Evolutionary conservation across 108 stramenopile genomes (phyloP), one percentile per base, ranked within the genome.

Genomic region (Parietichytrium sp.): DNA sequence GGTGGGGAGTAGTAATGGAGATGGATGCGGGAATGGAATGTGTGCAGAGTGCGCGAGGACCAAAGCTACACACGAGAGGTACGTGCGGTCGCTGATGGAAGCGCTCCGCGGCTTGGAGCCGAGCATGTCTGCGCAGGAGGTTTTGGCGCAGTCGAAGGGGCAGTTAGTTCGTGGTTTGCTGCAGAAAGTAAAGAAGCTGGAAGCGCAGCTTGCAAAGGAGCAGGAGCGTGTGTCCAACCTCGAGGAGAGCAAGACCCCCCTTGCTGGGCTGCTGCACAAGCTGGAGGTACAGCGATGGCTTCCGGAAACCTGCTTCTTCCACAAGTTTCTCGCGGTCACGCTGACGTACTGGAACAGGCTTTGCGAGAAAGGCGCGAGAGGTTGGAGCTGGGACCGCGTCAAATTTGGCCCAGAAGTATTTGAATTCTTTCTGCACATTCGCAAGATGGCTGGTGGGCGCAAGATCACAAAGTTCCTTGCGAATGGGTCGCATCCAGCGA

Each of bases 281-380:
- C 20, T 72, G 38, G 61, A 72, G 42, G 45, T 45, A 6, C 20
- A 45, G 13, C 10, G 20, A 0, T 10, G n/a, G 33, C 61, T 72
- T n/a, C 61, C 61, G 20, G 61, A 72, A 20, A 18, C 61, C 8
- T 72, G 38, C 38, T 72, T 72, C 42, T 72, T 72, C 20, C 45
- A 72, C 61, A 72, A 72, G 61, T 72, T 72, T 72, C 61, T 72
- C 20, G 20, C 36, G 36, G 61, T 72, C 33, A 45, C 61, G 38
- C 33, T 72, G 0, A n/a, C 36, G n/a, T 72, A 72, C 45, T 72
- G 61, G 61, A 33, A 42, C 10, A 33, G 61, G 0, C n/a, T 72
- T 23, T 6, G 18, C 10, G 61, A 72, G 20, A 72, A 72, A 25
- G 61, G 61, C 29, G 61, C 61, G 38, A 33, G 61, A 6, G 61